Evolutionary conservation across 1,284 basidiomycete genomes (phyloP).

Genomic region (Trichosporon inkin): DNA sequence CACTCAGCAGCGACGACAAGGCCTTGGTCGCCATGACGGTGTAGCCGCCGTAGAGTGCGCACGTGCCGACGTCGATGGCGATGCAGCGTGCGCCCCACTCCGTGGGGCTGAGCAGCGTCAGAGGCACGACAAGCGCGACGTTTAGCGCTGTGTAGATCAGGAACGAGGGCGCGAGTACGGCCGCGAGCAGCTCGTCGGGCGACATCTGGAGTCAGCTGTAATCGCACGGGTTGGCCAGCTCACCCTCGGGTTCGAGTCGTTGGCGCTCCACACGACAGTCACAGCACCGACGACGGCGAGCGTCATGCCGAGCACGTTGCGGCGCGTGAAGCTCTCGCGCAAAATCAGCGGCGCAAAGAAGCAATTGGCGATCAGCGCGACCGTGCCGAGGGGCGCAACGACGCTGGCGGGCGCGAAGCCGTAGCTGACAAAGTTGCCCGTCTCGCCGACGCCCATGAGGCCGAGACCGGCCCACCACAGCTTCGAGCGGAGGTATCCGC

Average conservation of each 20-base stretch:
- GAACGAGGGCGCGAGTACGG: slow-evolving; percentile 68
- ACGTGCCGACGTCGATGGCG: slow-evolving; percentile 72
- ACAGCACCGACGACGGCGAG: slow-evolving; percentile 79
- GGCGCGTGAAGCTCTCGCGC: slow-evolving; percentile 52
- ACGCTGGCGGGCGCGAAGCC: slow-evolving; percentile 84
- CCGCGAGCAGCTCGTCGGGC: slow-evolving; percentile 63
- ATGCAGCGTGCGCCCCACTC: slow-evolving; percentile 65
- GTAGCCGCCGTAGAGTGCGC: slow-evolving; percentile 68
- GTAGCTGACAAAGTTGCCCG: slow-evolving; percentile 86
- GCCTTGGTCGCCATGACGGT: slow-evolving; percentile 85
- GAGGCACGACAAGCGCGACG: slow-evolving; percentile 56
- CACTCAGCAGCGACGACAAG: slow-evolving; percentile 64
- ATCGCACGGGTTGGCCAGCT: slow-evolving; percentile 14
- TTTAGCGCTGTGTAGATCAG: slow-evolving; percentile 68
- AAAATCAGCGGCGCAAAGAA: slow-evolving; percentile 86
- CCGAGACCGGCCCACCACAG: slow-evolving; percentile 89
- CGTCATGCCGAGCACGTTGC: slow-evolving; percentile 80
- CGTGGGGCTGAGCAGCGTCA: slow-evolving; percentile 61
- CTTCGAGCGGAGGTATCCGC: slow-evolving; percentile 72
- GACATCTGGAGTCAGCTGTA: slow-evolving; percentile 50
- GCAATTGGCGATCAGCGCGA: slow-evolving; percentile 88
- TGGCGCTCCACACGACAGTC: slow-evolving; percentile 83
- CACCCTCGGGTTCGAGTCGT: slow-evolving; percentile 63
- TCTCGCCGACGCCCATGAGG: slow-evolving; percentile 86
- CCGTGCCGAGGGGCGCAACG: slow-evolving; percentile 92